Conservation (phyloP, 2,329 filamentous ascomycete species). For the Colletotrichum echinochloae region DNA sequence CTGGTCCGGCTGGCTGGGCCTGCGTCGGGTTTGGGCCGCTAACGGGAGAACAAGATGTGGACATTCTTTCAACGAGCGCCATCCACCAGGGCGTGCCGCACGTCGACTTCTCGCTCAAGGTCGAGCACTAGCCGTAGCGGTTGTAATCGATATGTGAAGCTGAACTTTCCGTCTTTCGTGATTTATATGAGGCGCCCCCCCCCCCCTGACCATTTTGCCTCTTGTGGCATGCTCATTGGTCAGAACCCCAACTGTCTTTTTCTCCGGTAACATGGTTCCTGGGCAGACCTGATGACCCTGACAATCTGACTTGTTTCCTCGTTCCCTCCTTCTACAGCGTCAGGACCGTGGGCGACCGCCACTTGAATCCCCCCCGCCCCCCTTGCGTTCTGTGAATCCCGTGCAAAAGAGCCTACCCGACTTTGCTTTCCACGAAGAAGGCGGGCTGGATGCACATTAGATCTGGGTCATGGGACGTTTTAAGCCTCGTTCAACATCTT, state of each 20-base stretch:
- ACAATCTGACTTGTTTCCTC: not conserved
- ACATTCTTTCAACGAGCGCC: slow-evolving; percentile 95
- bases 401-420: not conserved
- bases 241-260: not conserved
- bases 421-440: not conserved
- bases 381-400: not conserved
- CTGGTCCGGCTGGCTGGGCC: not conserved
- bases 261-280: not conserved
- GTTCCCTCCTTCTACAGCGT: not conserved
- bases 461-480: not conserved
- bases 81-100: slow-evolving; percentile 96
- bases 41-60: slow-evolving; percentile 73
- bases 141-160: slow-evolving; percentile 2
- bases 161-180: not conserved
- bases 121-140: slow-evolving; percentile 60
- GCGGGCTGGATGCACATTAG: too few species aligned
- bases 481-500: not conserved
- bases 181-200: not conserved
- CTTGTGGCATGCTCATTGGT: not conserved
- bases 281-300: not conserved
- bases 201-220: not conserved
- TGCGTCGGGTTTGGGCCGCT: not conserved
- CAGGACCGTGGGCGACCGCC: too few species aligned
- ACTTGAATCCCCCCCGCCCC: not conserved
- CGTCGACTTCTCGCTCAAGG: slow-evolving; percentile 96